Conservation (phyloP, 768 basidiomycete genomes). For the Russula dissimulans region DNA sequence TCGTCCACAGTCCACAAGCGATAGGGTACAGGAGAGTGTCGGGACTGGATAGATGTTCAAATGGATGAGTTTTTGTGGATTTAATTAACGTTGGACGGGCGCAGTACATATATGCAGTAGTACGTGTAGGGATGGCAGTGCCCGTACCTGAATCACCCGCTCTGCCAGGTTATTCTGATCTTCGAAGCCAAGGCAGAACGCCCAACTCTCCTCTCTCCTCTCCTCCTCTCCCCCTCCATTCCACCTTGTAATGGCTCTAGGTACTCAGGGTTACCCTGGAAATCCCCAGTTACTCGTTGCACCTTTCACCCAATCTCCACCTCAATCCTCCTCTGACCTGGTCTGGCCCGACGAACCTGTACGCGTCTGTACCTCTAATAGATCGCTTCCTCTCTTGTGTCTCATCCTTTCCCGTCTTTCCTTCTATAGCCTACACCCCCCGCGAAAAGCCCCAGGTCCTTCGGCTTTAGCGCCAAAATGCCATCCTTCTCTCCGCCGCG, state of each 20-base stretch:
- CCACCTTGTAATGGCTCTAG: slow-evolving; percentile 5
- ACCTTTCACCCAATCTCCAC: slow-evolving; percentile 8
- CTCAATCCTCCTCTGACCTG: not conserved
- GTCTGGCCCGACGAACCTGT: slow-evolving; percentile 19
- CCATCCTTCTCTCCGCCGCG: slow-evolving; percentile 29
- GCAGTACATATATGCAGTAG: not conserved
- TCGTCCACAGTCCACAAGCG: too few relatives aligned
- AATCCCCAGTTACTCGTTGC: not conserved
- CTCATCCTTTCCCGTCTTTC: not conserved
- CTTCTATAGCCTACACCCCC: slow-evolving; percentile 35
- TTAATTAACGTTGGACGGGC: not conserved
- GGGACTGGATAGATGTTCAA: too few relatives aligned
- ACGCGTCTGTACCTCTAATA: not conserved
- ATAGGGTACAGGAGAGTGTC: too few relatives aligned
- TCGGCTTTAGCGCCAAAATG: slow-evolving; percentile 35
- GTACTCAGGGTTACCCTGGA: slow-evolving; percentile 12
- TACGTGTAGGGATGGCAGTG: not conserved
- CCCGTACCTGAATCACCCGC: not conserved
- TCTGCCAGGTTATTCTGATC: slow-evolving; percentile 5
- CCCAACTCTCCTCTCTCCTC: not conserved
- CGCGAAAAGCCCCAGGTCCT: slow-evolving; percentile 30
- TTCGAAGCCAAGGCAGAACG: not conserved
- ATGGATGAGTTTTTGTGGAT: not conserved
- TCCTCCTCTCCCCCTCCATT: not conserved
- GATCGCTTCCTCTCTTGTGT: not conserved